Evolutionary conservation across 805 yeast genomes (phyloP).

Genomic region (Metschnikowia cubensis): DNA sequence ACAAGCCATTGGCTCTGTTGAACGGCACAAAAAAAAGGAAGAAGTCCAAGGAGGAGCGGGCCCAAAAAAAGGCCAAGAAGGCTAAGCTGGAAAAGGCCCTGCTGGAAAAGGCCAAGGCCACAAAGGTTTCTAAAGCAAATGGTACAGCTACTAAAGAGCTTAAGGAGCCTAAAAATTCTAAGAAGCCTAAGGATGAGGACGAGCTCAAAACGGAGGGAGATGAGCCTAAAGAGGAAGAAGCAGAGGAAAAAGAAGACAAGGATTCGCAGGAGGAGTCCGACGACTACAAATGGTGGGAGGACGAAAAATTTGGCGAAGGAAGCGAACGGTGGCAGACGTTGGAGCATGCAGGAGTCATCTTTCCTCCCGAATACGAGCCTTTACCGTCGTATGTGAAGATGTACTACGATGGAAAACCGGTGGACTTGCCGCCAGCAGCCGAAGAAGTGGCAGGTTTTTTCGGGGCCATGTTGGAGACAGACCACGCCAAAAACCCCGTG

Average conservation of each 20-base stretch:
- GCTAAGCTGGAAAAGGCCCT: background rate
- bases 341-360: conserved; percentile 86
- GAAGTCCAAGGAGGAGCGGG: conserved; percentile 1
- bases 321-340: conserved; percentile 81
- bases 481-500: conserved; percentile 81
- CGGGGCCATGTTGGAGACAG: conserved; percentile 83
- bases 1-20: conserved; percentile 16
- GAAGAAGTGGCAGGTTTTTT: conserved; percentile 97
- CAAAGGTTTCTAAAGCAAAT: background rate
- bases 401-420: conserved; percentile 72
- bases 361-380: conserved; percentile 90
- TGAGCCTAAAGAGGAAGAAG: background rate
- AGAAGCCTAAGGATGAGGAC: background rate
- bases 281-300: conserved; percentile 83
- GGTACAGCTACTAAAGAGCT: background rate
- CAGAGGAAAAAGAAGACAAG: conserved; percentile 2
- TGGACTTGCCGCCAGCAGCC: conserved; percentile 70
- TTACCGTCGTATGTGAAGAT: conserved; percentile 74
- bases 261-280: conserved; percentile 26
- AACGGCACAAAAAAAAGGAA: background rate
- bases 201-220: background rate
- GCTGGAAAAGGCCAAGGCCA: background rate
- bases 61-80: conserved; percentile 1
- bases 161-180: background rate
- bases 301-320: conserved; percentile 60